phyloP scores from a whole-genome alignment of 495 filamentous ascomycete species.

The Lepidopterella palustris region DNA sequence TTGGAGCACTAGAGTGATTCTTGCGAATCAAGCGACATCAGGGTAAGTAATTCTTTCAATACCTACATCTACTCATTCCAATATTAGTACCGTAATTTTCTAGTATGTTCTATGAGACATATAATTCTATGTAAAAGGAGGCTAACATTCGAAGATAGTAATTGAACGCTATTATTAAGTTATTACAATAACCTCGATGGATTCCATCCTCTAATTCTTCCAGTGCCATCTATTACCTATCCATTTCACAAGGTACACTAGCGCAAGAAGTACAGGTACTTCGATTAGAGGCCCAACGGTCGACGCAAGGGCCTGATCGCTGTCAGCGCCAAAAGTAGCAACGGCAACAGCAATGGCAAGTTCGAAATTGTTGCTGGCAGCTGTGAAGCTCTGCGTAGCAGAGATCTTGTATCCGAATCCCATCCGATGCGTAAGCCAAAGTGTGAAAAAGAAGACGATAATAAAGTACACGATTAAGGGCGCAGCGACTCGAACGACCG shows the following conservation, averaged over 20 bases:
- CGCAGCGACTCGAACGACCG: constrained; percentile 70
- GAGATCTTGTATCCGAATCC: constrained; percentile 67
- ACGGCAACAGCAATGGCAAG: constrained; percentile 86
- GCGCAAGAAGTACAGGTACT: constrained; percentile 71
- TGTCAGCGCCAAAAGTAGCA: constrained; percentile 69
- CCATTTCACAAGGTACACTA: constrained; percentile 72
- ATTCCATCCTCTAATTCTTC: constrained; percentile 33
- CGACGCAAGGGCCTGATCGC: constrained; percentile 74
- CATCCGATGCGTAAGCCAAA: constrained; percentile 45
- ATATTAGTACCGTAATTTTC: too few relatives aligned
- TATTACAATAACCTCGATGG: background rate
- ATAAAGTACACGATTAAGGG: constrained; percentile 76
- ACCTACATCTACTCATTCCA: too few relatives aligned
- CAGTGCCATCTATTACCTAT: constrained; percentile 50
- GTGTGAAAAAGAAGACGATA: constrained; percentile 63
- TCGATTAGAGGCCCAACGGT: constrained; percentile 89
- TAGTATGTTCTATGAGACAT: too few relatives aligned
- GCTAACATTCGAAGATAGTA: background rate
- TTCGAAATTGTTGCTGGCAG: constrained; percentile 93
- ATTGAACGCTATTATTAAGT: background rate
- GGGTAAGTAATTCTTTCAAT: too few relatives aligned
- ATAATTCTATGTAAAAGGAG: too few relatives aligned
- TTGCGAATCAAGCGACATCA: too few relatives aligned
- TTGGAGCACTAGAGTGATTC: too few relatives aligned
- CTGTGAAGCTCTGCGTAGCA: constrained; percentile 81